Base-by-base conservation (phyloP, 2,329 filamentous ascomycete genomes). In the Botrytis deweyae region DNA sequence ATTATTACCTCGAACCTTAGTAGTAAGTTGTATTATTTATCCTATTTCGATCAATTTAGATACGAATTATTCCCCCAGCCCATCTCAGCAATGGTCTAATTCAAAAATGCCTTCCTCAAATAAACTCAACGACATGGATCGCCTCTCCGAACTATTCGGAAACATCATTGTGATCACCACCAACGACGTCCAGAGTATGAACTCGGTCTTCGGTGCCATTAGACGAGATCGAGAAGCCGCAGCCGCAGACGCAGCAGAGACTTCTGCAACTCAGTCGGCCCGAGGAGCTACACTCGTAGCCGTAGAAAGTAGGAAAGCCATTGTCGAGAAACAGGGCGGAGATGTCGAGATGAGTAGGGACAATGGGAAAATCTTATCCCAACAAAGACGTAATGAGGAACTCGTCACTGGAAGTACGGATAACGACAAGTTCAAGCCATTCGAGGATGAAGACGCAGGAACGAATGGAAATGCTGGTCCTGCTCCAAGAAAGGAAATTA, bases 261-360 rank as follows among this genome's bases (percentile, higher is more conserved):
- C 33, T 33, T 33, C 52, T 10, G 40, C 40, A 12, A 49, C 0
- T 12, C 20, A 1, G 10, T 9, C 20, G 3, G 22, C 4, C 22
- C 46, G 22, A 5, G 8, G 12, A 1, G 7, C 25, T 7, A 0
- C 25, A 16, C 4, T 2, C 4, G 3, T 25, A 58, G 52, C n/a
- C 7, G n/a, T 33, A 58, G 14, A 58, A 29, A 58, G 14, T 2
- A 18, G 6, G 16, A n/a, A 58, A 58, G 25, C 14, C 1, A 0
- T 9, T 29, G n/a, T 1, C 3, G 18, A 0, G 9, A 18, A 8
- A 2, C 7, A 58, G 0, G 52, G 0, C 18, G n/a, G 6, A 0
- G 18, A 58, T 33, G 0, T 58, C 4, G n/a, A n/a, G n/a, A 58
- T 9, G 3, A 6, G 3, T 8, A 58, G 16, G n/a, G 52, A 33